phyloP scores from a whole-genome alignment of 805 yeast species.

The Maudiozyma serrabonitensis region DNA sequence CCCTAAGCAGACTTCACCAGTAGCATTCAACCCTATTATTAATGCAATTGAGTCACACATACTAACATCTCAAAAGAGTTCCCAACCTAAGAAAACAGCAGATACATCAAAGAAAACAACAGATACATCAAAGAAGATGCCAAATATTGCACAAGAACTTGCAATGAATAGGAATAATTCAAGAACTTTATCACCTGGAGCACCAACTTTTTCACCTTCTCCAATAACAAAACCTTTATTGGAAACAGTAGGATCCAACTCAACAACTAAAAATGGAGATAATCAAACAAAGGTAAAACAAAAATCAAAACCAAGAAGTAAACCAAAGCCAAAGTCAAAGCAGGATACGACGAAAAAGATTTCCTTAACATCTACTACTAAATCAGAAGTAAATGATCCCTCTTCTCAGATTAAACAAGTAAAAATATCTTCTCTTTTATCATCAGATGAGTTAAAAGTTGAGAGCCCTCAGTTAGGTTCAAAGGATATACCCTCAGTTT shows the following conservation, averaged over 20 bases:
- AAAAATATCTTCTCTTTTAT: conserved; percentile 14
- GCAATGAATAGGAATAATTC: conserved; percentile 26
- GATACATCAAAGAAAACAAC: conserved; percentile 7
- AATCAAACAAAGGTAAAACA: background rate
- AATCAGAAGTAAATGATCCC: background rate
- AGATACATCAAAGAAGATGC: conserved; percentile 11
- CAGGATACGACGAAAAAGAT: background rate
- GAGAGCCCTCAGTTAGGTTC: background rate
- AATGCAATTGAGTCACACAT: background rate
- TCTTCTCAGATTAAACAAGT: conserved; percentile 8
- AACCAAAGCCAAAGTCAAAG: conserved; percentile 2
- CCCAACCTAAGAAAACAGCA: too few relatives aligned
- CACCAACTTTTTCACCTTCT: background rate
- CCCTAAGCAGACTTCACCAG: background rate
- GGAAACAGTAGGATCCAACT: background rate
- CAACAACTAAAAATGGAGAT: background rate
- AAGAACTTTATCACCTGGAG: conserved; percentile 1
- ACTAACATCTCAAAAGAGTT: background rate
- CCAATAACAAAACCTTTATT: background rate
- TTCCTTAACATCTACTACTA: background rate
- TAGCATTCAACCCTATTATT: background rate
- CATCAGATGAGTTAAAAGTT: background rate
- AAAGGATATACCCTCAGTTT: too few relatives aligned
- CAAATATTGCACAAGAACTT: conserved; percentile 26
- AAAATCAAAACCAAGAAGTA: background rate